phyloP scores from a whole-genome alignment of 352 stramenopile species.

The Sclerospora graminicola region DNA sequence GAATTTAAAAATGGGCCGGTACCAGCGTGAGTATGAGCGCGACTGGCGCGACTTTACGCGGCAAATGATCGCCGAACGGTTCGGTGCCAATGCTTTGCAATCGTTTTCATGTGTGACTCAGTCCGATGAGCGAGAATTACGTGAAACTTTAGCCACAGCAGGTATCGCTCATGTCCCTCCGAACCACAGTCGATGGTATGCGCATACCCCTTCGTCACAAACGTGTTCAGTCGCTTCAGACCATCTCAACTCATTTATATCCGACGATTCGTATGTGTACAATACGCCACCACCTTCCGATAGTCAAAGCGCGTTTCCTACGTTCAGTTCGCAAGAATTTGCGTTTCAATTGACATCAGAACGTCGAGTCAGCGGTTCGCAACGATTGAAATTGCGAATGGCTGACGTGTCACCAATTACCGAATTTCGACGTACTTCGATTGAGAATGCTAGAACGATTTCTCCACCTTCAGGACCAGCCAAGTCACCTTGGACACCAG shows the following conservation, averaged over 20 bases:
- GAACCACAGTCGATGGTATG: constrained; percentile 24
- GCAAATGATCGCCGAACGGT: constrained; percentile 23
- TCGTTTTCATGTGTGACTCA: constrained; percentile 14
- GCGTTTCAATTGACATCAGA: constrained; percentile 10
- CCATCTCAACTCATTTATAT: constrained; percentile 11
- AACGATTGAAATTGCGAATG: constrained; percentile 41
- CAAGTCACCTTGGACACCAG: constrained; percentile 22
- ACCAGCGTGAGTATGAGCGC: constrained; percentile 57
- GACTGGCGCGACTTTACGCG: constrained; percentile 39
- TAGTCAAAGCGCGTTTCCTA: constrained; percentile 36
- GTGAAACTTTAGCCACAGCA: constrained; percentile 20
- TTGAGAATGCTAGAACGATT: constrained; percentile 16
- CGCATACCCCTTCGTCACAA: constrained; percentile 13
- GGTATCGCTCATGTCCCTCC: constrained; percentile 21
- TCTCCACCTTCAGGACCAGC: constrained; percentile 15
- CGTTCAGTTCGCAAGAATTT: constrained; percentile 54
- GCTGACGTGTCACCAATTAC: constrained; percentile 54
- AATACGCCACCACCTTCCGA: constrained; percentile 26
- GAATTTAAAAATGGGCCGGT: constrained; percentile 12
- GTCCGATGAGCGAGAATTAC: constrained; percentile 30
- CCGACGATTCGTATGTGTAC: constrained; percentile 61
- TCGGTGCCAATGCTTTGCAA: constrained; percentile 22
- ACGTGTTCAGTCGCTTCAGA: constrained; percentile 2
- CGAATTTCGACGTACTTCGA: constrained; percentile 13
- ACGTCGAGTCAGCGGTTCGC: constrained; percentile 29